Conservation (phyloP, 2,329 filamentous ascomycete genomes). For the Blastomyces gilchristii region DNA sequence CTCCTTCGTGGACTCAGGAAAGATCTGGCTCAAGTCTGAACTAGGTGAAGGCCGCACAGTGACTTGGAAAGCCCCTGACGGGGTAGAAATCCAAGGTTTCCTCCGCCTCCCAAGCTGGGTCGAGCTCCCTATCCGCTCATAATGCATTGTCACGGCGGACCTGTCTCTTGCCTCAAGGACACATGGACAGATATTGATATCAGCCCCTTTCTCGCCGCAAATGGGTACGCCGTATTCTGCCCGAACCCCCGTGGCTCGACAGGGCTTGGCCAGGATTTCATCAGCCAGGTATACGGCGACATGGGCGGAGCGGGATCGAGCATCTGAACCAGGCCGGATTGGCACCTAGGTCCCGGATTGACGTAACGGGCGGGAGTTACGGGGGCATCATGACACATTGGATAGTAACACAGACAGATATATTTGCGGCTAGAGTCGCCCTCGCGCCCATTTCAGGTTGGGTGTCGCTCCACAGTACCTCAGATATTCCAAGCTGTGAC, state of each 20-base stretch:
- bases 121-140: background rate
- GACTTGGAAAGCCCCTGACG: background rate
- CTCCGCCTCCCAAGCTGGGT: background rate
- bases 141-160: background rate
- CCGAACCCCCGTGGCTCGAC: background rate
- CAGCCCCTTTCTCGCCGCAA: background rate
- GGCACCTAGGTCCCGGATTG: background rate
- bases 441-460: background rate
- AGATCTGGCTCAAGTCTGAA: background rate
- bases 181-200: conserved; percentile 2
- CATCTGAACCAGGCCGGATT: background rate
- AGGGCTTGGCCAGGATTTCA: background rate
- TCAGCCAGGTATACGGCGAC: background rate
- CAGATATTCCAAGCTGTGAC: background rate
- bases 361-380: conserved; percentile 1
- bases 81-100: background rate
- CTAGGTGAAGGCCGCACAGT: background rate
- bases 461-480: background rate
- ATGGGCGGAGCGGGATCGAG: conserved; percentile 2
- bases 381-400: conserved; percentile 1
- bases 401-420: background rate
- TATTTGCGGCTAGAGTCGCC: background rate
- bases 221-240: background rate
- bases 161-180: conserved; percentile 1
- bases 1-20: background rate